A percentile compares a stretch with the other conserved stretches of the same genome.
These are phyloP conservation scores for Tricladium varicosporioides DNA, from an alignment of 2,329 filamentous ascomycete genomes.

Conservation along the genomic window DNA sequence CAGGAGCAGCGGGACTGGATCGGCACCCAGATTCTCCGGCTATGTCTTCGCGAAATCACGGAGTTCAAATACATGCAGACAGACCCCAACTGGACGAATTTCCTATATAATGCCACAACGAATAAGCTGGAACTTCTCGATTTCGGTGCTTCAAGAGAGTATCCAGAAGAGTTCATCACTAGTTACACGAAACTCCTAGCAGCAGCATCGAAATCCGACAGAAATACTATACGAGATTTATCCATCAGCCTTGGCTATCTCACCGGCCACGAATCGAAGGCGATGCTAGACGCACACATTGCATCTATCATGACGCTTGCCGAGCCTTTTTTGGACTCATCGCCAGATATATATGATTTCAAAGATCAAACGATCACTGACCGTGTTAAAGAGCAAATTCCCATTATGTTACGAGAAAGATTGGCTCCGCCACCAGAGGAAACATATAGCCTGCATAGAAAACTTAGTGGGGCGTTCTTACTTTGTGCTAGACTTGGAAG, in stretches of 20 bases:
- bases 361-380: constrained; percentile 94
- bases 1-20: constrained; percentile 94
- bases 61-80: constrained; percentile 99
- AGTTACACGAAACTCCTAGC: constrained; percentile 78
- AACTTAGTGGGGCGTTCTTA: constrained; percentile 91
- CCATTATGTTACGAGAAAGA: constrained; percentile 87
- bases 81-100: constrained; percentile 99
- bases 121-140: constrained; percentile 86
- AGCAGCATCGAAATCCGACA: constrained; percentile 73
- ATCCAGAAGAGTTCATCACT: constrained; percentile 73
- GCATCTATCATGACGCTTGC: constrained; percentile 84
- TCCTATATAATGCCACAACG: constrained; percentile 76
- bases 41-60: constrained; percentile 88
- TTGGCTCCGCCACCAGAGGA: constrained; percentile 92
- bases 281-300: constrained; percentile 91
- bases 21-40: constrained; percentile 85
- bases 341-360: constrained; percentile 88
- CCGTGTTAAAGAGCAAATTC: constrained; percentile 82
- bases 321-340: constrained; percentile 77
- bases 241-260: constrained; percentile 84
- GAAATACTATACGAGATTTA: constrained; percentile 58
- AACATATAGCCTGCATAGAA: constrained; percentile 93
- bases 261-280: constrained; percentile 80
- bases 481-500: constrained; percentile 86
- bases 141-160: constrained; percentile 90